These are phyloP conservation scores for Puya raimondii DNA, from an alignment of 176 grass and related monocot genomes.

Conservation along the genomic window DNA sequence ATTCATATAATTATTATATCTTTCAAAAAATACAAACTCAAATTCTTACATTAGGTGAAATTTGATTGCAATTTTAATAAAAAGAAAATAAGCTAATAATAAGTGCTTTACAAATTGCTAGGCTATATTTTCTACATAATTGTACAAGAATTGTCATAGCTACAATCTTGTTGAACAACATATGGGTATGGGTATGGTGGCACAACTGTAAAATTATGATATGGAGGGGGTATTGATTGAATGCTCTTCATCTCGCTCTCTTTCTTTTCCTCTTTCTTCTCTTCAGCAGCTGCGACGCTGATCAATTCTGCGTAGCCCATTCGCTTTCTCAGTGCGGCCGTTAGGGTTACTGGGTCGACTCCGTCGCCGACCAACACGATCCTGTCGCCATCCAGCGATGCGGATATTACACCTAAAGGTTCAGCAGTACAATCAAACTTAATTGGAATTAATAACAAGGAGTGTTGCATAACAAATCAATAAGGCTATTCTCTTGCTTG, in stretches of 20 bases:
- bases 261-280: constrained; percentile 38
- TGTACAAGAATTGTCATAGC: constrained; percentile 9
- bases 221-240: background rate
- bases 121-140: background rate
- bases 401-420: constrained; percentile 45
- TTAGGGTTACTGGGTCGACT: constrained; percentile 48
- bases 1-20: too few species aligned
- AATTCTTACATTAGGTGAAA: too few species aligned
- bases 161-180: constrained; percentile 10
- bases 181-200: too few species aligned
- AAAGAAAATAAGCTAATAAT: too few species aligned
- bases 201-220: background rate
- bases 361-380: constrained; percentile 43
- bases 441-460: background rate
- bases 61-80: too few species aligned
- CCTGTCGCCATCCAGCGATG: constrained; percentile 42
- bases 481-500: background rate
- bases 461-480: background rate
- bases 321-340: constrained; percentile 33
- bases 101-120: too few species aligned
- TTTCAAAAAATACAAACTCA: too few species aligned
- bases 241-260: background rate
- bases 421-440: background rate
- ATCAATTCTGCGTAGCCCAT: constrained; percentile 55
- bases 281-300: constrained; percentile 37